Base-by-base conservation (phyloP, 495 filamentous ascomycete species). In the Daldinia childiae region DNA sequence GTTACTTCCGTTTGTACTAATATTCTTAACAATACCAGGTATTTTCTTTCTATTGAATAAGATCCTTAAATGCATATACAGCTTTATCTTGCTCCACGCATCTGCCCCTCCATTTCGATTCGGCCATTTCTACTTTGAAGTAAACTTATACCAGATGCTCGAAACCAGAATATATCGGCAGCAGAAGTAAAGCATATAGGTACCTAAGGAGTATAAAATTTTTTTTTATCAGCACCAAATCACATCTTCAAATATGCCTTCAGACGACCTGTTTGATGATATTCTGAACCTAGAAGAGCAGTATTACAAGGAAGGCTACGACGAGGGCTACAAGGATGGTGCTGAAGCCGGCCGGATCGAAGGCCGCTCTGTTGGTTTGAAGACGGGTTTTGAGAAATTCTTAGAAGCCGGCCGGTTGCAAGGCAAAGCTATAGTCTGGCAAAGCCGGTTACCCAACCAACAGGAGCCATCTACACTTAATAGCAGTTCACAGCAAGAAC, bases 381-480 rank as follows among this genome's bases (percentile, higher is more conserved):
- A 96, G 74, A 96, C 95, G 71, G 95, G 94, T 1, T 98, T 95
- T 65, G 92, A 95, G 75, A 98, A 97, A 80, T 97, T 93, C 73
- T 71, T 89, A 14, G 89, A 92, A 64, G 86, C 93, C 73, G 96
- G 95, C 1, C 84, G 84, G 61, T 76, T 99, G 21, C 91, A 94
- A 73, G 94, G 95, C n/a, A 90, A 88, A 74, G 88, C 91, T 3
- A 79, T 90, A 0, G 87, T 98, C 41, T 98, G 94, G 95, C 87
- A 90, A 41, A 82, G 80, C 57, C 81, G 78, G 21, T 64, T 82
- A 54, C 73, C 72, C n/a, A 68, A 69, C 15, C 66, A 64, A 17
- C 63, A 55, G 39, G 34, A 70, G 61, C 43, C 36, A 45, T 67
- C 39, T 27, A n/a, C 29, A 21, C 19, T 57, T 14, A 45, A 39